Percentiles rank a stretch among this genome's conserved stretches.
Conservation (phyloP, 2,329 filamentous ascomycete species). For the Xenosphaeropsis pyriputrescens region DNA sequence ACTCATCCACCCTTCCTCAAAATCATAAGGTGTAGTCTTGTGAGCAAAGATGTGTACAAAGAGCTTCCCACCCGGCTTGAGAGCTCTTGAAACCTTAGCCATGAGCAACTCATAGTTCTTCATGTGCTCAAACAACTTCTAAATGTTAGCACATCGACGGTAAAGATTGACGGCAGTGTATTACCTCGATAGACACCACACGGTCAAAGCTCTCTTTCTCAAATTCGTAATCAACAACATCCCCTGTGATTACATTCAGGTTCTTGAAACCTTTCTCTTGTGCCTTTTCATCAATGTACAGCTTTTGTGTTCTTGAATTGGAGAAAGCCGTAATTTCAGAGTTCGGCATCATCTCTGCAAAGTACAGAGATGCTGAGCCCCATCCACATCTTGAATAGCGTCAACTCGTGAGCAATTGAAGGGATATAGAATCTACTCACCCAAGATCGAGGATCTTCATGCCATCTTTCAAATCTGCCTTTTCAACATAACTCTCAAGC, state of each 20-base stretch:
- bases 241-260: conserved; percentile 47
- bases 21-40: conserved; percentile 51
- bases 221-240: conserved; percentile 54
- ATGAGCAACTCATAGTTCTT: conserved; percentile 59
- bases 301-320: conserved; percentile 54
- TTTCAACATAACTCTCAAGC: conserved; percentile 46
- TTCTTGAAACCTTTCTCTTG: conserved; percentile 40
- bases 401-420: conserved; percentile 1
- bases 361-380: conserved; percentile 50
- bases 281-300: conserved; percentile 47
- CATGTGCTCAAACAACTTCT: conserved; percentile 59
- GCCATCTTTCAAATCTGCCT: conserved; percentile 28
- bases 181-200: conserved; percentile 47
- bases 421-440: conserved; percentile 5
- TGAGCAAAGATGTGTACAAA: conserved; percentile 59
- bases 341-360: conserved; percentile 49
- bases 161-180: background rate
- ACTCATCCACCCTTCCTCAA: conserved; percentile 61
- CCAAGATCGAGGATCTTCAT: conserved; percentile 18
- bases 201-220: conserved; percentile 41
- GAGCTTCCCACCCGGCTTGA: conserved; percentile 49
- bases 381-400: conserved; percentile 41
- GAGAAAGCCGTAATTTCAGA: conserved; percentile 51
- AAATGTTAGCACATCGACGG: no score
- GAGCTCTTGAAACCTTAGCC: conserved; percentile 41